Conservation (phyloP, 208 protist genomes). For the Jaenimonas drosophilae region DNA sequence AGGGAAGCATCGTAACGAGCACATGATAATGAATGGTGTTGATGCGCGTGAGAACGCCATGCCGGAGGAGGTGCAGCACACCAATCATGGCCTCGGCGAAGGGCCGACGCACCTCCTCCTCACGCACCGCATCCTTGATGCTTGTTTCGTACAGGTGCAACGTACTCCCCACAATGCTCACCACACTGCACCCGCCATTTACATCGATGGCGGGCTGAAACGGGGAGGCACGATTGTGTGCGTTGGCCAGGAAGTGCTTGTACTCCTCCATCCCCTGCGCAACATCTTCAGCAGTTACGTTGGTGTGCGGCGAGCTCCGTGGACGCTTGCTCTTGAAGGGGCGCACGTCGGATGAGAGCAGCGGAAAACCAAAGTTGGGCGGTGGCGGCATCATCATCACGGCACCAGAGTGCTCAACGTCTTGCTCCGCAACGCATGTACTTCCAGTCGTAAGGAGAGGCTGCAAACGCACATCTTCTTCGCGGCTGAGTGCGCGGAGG, state of each 20-base stretch:
- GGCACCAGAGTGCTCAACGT: too few species aligned
- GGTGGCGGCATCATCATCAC: too few species aligned
- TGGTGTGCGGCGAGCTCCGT: slow-evolving; percentile 24
- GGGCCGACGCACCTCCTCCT: slow-evolving; percentile 63
- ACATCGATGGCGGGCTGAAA: slow-evolving; percentile 52
- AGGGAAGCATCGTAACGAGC: slow-evolving; percentile 45
- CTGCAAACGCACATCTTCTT: slow-evolving; percentile 29
- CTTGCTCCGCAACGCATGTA: too few species aligned
- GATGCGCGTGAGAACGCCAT: slow-evolving; percentile 45
- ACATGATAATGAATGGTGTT: slow-evolving; percentile 82
- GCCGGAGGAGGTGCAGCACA: slow-evolving; percentile 45
- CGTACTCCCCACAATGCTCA: slow-evolving; percentile 48
- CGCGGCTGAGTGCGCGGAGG: slow-evolving; percentile 63
- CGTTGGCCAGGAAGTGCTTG: slow-evolving; percentile 42
- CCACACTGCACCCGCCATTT: slow-evolving; percentile 68
- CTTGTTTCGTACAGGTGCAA: slow-evolving; percentile 83
- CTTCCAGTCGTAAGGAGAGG: slow-evolving; percentile 5
- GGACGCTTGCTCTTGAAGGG: slow-evolving; percentile 19
- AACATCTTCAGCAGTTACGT: slow-evolving; percentile 48
- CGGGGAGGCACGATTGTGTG: slow-evolving; percentile 34
- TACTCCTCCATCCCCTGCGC: slow-evolving; percentile 42
- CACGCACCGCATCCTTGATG: slow-evolving; percentile 44
- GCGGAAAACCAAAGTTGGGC: slow-evolving; percentile 58
- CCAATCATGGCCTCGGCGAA: slow-evolving; percentile 80
- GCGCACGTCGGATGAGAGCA: slow-evolving; percentile 69